Conservation (phyloP, 2,329 filamentous ascomycete species). For the Zopfia rhizophila region DNA sequence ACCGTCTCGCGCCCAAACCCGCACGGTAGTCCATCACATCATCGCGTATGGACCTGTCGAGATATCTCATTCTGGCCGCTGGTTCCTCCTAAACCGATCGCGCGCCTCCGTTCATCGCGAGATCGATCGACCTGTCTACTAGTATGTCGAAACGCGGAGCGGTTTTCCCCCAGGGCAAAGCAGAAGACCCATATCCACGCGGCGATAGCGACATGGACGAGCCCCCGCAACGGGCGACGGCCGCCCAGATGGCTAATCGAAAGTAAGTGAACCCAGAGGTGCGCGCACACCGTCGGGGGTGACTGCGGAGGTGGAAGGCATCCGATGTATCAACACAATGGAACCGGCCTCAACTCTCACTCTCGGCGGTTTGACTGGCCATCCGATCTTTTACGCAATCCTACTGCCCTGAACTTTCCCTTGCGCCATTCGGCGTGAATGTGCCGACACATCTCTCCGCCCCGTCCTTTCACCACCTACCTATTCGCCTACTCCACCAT, state of each 20-base stretch:
- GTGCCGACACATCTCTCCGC: no score
- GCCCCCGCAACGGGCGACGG: slow-evolving; percentile 61
- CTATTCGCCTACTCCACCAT: background rate
- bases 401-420: background rate
- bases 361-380: background rate
- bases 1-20: no score
- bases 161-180: slow-evolving; percentile 40
- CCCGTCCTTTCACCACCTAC: no score
- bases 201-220: slow-evolving; percentile 51
- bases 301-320: background rate
- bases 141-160: slow-evolving; percentile 44
- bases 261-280: slow-evolving; percentile 59
- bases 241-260: slow-evolving; percentile 64
- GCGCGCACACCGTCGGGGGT: no score
- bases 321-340: no score
- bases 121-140: no score
- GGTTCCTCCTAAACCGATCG: background rate
- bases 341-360: background rate
- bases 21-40: no score
- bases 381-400: background rate
- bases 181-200: slow-evolving; percentile 47
- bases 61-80: background rate
- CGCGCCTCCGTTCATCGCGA: no score
- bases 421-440: no score
- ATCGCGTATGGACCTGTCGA: slow-evolving; percentile 1